These are phyloP conservation scores for Hypoxylon lenormandii DNA, from an alignment of 495 filamentous ascomycete genomes.

Conservation along the genomic window DNA sequence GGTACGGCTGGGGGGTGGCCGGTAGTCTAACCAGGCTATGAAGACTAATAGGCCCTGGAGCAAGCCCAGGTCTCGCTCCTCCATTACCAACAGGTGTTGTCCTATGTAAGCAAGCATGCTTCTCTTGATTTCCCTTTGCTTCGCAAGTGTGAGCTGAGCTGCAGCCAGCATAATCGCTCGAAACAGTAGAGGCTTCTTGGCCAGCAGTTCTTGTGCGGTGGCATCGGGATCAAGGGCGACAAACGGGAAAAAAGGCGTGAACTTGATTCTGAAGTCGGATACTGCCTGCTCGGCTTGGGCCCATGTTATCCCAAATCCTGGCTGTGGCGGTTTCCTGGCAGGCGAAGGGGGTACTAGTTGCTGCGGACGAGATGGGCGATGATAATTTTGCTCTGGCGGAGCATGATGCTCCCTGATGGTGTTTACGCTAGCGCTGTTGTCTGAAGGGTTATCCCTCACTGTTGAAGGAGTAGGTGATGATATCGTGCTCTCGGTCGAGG, in stretches of 20 bases:
- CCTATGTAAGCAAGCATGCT: conserved; percentile 52
- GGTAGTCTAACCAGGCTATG: conserved; percentile 47
- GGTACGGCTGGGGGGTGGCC: background rate
- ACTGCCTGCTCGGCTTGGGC: conserved; percentile 50
- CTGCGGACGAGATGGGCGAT: conserved; percentile 2
- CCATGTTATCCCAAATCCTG: conserved; percentile 52
- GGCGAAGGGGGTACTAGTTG: conserved; percentile 5
- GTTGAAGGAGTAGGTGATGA: conserved; percentile 19
- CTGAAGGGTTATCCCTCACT: conserved; percentile 4
- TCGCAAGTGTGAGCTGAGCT: conserved; percentile 43
- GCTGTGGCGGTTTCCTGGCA: conserved; percentile 12
- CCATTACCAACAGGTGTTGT: conserved; percentile 49
- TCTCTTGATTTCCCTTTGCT: conserved; percentile 44
- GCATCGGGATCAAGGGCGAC: conserved; percentile 46
- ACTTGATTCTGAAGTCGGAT: conserved; percentile 42
- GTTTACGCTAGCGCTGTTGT: background rate
- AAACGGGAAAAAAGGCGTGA: conserved; percentile 52
- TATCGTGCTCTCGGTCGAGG: conserved; percentile 10
- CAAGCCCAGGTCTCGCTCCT: conserved; percentile 48
- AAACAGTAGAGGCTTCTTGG: conserved; percentile 50
- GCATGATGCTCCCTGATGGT: background rate
- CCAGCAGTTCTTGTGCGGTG: conserved; percentile 38
- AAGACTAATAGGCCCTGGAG: conserved; percentile 52
- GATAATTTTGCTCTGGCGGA: background rate
- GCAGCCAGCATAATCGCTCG: conserved; percentile 47